Evolutionary conservation across 306 rosid genomes (phyloP).

Genomic region (Begonia loranthoides): DNA sequence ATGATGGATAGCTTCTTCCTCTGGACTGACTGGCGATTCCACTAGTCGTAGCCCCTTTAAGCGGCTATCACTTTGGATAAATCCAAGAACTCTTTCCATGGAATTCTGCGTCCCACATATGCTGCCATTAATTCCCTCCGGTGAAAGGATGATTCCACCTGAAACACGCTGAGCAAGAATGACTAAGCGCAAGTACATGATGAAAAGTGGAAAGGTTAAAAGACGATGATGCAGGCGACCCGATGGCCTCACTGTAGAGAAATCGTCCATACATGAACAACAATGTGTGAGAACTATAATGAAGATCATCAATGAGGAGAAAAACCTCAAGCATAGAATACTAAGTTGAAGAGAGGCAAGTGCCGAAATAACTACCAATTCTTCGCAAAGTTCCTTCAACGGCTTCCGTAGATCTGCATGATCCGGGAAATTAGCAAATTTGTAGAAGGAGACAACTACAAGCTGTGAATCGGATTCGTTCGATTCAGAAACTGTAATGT

Average conservation of each 20-base stretch:
- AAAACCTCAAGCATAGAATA: not conserved
- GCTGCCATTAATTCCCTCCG: constrained; percentile 94
- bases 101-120: constrained; percentile 67
- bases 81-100: constrained; percentile 60
- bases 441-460: constrained; percentile 84
- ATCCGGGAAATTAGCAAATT: constrained; percentile 70
- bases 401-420: constrained; percentile 62
- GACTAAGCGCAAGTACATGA: constrained; percentile 34
- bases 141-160: constrained; percentile 89
- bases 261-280: too few species aligned
- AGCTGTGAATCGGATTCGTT: constrained; percentile 18
- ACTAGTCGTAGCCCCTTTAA: constrained; percentile 53
- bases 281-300: not conserved
- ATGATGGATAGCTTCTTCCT: constrained; percentile 88
- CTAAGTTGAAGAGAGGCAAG: not conserved
- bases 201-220: not conserved
- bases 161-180: constrained; percentile 83
- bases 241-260: too few species aligned
- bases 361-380: constrained; percentile 36
- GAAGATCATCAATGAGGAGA: not conserved
- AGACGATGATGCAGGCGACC: not conserved
- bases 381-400: constrained; percentile 69
- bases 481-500: constrained; percentile 8
- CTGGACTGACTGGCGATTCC: constrained; percentile 84
- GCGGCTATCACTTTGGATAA: constrained; percentile 48